Evolutionary conservation across 306 rosid species (phyloP), one percentile per base, ranked within the genome.

Genomic region (Trifolium pratense): DNA sequence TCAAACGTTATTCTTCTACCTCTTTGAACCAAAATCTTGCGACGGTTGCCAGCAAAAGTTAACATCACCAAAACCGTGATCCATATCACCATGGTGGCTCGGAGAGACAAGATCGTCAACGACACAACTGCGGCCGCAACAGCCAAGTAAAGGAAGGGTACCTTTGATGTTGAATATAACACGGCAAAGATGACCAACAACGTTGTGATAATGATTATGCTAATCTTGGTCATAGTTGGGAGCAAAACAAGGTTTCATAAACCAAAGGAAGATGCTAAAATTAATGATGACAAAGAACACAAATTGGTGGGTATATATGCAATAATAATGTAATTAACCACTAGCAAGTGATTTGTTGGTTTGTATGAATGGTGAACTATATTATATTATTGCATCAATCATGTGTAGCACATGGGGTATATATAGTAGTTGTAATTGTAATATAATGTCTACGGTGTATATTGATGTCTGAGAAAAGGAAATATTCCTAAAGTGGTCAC

Each of bases 11-110:
- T 91, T 49, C 46, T 56, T 71, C 86, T 62, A 0, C 97, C 85
- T 34, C 71, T 80, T 49, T 72, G 60, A 20, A 82, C 84, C 85
- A 91, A 78, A 36, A 84, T 86, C 68, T 73, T 81, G 42, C 89
- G 88, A 25, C 91, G 87, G 31, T 87, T 86, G 13, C 95, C 92
- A 0, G 85, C 80, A 42, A 86, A 75, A 1, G 84, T 70, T 26
- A 89, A 68, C 46, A 91, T 81, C 80, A 89, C 97, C 76, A 91
- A 53, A 12, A 91, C 80, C 1, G 91, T 91, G 81, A 87, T 76
- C 87, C 90, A 89, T n/a, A 82, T 34, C 51, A 87, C 42, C 86
- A 87, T 76, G 60, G 88, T 78, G 75, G 85, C 91, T 6, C 95
- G 69, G 36, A 83, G 82, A 2, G 80, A 84, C 53, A 76, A 34